These are phyloP conservation scores for Myxozyma nipponensis DNA, from an alignment of 805 yeast genomes.

Conservation along the genomic window DNA sequence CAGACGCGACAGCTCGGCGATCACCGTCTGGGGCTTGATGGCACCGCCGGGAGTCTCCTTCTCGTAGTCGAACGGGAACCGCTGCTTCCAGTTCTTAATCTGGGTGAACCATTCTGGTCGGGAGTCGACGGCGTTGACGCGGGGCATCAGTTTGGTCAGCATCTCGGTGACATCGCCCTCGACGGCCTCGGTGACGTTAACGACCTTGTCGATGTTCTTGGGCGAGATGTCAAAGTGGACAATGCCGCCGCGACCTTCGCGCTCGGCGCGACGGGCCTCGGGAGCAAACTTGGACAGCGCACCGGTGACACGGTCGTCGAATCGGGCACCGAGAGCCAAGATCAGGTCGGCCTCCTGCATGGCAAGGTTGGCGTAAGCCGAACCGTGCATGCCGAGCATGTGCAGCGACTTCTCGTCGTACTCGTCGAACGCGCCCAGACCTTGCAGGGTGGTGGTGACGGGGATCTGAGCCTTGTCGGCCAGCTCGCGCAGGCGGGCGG, in stretches of 20 bases:
- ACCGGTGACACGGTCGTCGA: constrained; percentile 97
- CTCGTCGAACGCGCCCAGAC: constrained; percentile 92
- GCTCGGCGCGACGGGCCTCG: constrained; percentile 82
- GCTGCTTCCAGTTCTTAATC: constrained; percentile 75
- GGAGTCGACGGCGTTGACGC: constrained; percentile 54
- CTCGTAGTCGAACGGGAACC: constrained; percentile 82
- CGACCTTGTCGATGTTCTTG: constrained; percentile 96
- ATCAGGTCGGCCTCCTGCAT: constrained; percentile 91
- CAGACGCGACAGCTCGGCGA: constrained; percentile 70
- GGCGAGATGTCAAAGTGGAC: constrained; percentile 94
- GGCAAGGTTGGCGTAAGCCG: constrained; percentile 90
- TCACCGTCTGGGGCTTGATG: constrained; percentile 91
- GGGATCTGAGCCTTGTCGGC: constrained; percentile 91
- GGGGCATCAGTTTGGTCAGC: constrained; percentile 67
- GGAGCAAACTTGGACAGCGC: constrained; percentile 87
- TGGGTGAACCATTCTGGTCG: constrained; percentile 78
- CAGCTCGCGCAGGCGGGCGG: constrained; percentile 70
- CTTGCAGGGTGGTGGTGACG: constrained; percentile 93
- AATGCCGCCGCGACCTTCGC: constrained; percentile 88
- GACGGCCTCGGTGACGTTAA: constrained; percentile 85
- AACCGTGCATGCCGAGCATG: constrained; percentile 98
- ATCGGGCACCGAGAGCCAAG: constrained; percentile 93
- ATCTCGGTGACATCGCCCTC: constrained; percentile 93
- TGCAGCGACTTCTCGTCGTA: constrained; percentile 84
- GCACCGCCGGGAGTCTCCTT: constrained; percentile 51